Evolutionary conservation across 192 early-diverging fungal genomes (phyloP).

Genomic region (Backusella parvicylindrica): DNA sequence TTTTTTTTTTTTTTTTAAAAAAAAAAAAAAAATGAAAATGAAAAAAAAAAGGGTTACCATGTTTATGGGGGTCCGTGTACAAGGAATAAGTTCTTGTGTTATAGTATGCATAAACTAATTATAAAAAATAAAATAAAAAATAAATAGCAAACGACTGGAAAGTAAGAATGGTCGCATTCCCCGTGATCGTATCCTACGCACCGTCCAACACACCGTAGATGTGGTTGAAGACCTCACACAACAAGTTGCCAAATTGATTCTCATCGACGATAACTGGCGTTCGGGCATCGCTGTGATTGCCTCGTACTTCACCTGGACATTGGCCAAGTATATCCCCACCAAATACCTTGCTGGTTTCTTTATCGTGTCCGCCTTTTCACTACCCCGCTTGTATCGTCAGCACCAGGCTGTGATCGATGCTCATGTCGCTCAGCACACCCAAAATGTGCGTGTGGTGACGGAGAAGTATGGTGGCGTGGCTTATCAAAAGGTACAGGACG

Average conservation of each 20-base stretch:
- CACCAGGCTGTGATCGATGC: slow-evolving; percentile 26
- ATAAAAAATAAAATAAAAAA: too few relatives aligned
- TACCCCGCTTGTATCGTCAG: slow-evolving; percentile 28
- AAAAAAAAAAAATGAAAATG: background rate
- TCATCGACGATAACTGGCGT: slow-evolving; percentile 28
- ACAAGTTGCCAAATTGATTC: slow-evolving; percentile 20
- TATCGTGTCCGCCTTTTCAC: slow-evolving; percentile 11
- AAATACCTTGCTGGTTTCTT: slow-evolving; percentile 26
- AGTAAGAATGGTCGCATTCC: slow-evolving; percentile 10
- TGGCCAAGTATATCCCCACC: slow-evolving; percentile 26
- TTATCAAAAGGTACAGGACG: slow-evolving; percentile 7
- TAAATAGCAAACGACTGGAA: slow-evolving; percentile 13
- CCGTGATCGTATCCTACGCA: slow-evolving; percentile 23
- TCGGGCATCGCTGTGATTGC: background rate
- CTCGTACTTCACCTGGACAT: slow-evolving; percentile 24
- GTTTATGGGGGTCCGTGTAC: background rate
- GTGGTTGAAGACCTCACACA: slow-evolving; percentile 16
- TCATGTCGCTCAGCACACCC: slow-evolving; percentile 19
- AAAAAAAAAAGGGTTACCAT: background rate
- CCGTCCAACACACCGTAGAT: slow-evolving; percentile 22
- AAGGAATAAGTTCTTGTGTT: background rate
- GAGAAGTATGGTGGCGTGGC: slow-evolving; percentile 27
- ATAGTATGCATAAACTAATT: background rate
- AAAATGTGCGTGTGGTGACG: slow-evolving; percentile 10
- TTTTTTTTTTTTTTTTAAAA: background rate